Percentiles rank a stretch among this genome's conserved stretches.
phyloP scores from a whole-genome alignment of 768 basidiomycete species.

The Tremella fuciformis region DNA sequence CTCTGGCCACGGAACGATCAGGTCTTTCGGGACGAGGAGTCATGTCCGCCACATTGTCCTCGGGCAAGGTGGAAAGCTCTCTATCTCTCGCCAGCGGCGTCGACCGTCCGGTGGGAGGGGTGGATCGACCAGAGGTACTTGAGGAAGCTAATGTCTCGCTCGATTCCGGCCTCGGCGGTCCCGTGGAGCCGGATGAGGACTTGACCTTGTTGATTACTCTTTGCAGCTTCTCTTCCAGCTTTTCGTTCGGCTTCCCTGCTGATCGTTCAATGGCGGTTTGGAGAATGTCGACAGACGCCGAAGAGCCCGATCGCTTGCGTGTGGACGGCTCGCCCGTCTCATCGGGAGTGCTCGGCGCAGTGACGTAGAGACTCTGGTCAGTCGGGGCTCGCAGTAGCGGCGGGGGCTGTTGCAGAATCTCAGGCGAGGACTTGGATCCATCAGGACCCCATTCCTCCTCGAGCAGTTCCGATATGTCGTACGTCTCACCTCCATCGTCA shows the following conservation, averaged over 20 bases:
- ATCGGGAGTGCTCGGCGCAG: conserved; percentile 48
- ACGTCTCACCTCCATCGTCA: conserved; percentile 69
- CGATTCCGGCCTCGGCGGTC: background rate
- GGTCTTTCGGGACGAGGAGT: conserved; percentile 15
- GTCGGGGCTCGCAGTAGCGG: conserved; percentile 25
- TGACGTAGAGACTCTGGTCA: conserved; percentile 45
- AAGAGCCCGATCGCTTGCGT: background rate
- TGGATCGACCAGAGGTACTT: conserved; percentile 1
- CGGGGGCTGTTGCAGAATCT: conserved; percentile 23
- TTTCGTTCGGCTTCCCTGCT: conserved; percentile 31
- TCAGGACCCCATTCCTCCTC: conserved; percentile 69
- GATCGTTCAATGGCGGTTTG: conserved; percentile 43
- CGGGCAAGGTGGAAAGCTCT: conserved; percentile 18
- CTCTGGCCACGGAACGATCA: conserved; percentile 12
- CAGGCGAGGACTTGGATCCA: conserved; percentile 13
- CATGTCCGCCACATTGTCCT: conserved; percentile 19
- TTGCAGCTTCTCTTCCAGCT: conserved; percentile 51
- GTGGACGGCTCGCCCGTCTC: conserved; percentile 6
- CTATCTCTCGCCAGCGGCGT: conserved; percentile 17
- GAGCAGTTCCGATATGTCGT: conserved; percentile 89
- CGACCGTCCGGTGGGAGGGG: conserved; percentile 13
- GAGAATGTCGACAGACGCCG: conserved; percentile 42
- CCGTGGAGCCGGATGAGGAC: conserved; percentile 9
- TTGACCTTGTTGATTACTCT: conserved; percentile 53
- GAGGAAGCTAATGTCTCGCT: background rate